Conservation (phyloP, 768 basidiomycete genomes). For the Lentinus tigrinus region DNA sequence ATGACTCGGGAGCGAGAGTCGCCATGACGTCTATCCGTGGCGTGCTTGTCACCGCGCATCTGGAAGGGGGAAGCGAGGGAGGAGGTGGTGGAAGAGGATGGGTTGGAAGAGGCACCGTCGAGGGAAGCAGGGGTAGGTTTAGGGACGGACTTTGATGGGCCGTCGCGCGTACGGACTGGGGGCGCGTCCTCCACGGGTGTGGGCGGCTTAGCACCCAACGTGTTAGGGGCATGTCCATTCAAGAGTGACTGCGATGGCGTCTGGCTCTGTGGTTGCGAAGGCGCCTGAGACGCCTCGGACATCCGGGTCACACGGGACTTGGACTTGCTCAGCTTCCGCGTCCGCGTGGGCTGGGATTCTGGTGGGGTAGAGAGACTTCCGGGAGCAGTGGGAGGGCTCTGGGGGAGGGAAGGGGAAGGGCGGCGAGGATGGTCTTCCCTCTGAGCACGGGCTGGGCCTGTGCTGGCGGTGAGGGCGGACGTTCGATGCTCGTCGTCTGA, state of each 20-base stretch:
- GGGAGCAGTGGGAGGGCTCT: neutral
- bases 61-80: slow-evolving; percentile 15
- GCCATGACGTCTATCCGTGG: neutral
- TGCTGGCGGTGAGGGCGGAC: neutral
- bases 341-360: slow-evolving; percentile 9
- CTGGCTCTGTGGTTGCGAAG: neutral
- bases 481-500: neutral
- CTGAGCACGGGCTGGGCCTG: neutral
- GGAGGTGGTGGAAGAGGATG: slow-evolving; percentile 3
- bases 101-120: neutral
- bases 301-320: slow-evolving; percentile 12
- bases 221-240: neutral
- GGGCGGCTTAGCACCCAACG: slow-evolving; percentile 14
- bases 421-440: neutral
- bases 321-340: slow-evolving; percentile 22
- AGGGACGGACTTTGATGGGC: neutral
- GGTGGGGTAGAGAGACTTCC: slow-evolving; percentile 14
- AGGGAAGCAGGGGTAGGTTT: neutral
- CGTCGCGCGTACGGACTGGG: slow-evolving; percentile 1
- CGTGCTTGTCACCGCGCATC: slow-evolving; percentile 7
- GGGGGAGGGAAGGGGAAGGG: neutral
- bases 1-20: slow-evolving; percentile 6
- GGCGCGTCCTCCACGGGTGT: slow-evolving; percentile 17
- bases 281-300: neutral
- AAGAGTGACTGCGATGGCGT: neutral